Evolutionary conservation across 257 asterid species (phyloP).

Genomic region (Cinchona pubescens): DNA sequence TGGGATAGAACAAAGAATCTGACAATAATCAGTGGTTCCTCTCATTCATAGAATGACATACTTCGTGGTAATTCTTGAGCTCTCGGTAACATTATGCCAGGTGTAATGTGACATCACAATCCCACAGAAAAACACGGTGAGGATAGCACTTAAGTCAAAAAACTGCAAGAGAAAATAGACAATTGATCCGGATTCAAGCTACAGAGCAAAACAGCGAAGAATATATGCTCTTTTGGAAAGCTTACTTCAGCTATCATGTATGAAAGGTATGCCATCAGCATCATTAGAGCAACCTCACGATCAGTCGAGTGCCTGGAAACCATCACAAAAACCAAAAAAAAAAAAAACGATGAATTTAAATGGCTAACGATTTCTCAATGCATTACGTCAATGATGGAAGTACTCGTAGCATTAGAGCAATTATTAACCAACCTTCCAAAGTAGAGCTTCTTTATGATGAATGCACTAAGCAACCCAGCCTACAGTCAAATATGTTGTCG

Average conservation of each 20-base stretch:
- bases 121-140: slow-evolving; percentile 97
- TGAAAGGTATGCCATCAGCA: slow-evolving; percentile 96
- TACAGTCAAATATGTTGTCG: slow-evolving; percentile 33
- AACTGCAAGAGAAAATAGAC: slow-evolving; percentile 52
- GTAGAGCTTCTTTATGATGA: slow-evolving; percentile 78
- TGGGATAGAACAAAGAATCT: background rate
- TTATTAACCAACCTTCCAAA: slow-evolving; percentile 76
- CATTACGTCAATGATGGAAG: background rate
- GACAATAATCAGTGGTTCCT: background rate
- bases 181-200: slow-evolving; percentile 1
- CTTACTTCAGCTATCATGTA: slow-evolving; percentile 96
- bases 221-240: slow-evolving; percentile 17
- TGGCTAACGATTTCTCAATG: background rate
- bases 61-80: slow-evolving; percentile 95
- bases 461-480: slow-evolving; percentile 94
- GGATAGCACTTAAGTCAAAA: slow-evolving; percentile 82
- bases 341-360: background rate
- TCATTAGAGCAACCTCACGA: slow-evolving; percentile 98
- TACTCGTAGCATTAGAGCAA: background rate
- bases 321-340: slow-evolving; percentile 19
- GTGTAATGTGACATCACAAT: slow-evolving; percentile 99
- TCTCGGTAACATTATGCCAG: slow-evolving; percentile 99
- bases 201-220: background rate
- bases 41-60: slow-evolving; percentile 30
- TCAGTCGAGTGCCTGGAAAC: slow-evolving; percentile 90